Evolutionary conservation across 768 basidiomycete genomes (phyloP), one percentile per base, ranked within the genome.

Genomic region (Myochromella boudieri): DNA sequence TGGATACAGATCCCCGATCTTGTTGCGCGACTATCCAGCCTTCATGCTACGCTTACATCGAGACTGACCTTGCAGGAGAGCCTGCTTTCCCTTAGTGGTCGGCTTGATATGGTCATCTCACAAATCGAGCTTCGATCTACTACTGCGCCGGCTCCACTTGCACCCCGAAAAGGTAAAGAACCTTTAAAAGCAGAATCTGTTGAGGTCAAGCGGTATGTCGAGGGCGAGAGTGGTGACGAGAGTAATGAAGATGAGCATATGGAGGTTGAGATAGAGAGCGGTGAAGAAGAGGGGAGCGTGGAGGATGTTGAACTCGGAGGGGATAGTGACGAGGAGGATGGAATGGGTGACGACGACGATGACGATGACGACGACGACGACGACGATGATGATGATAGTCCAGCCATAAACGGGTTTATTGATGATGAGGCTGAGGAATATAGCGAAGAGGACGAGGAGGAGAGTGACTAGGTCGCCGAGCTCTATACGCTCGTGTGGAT

Each of bases 81-180:
- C 47, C 74, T 99, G 15, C 73, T 95, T 8, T 82, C 88, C 2
- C 74, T 99, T 32, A 89, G 84, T 49, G 97, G 97, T 21, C 82
- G 92, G 46, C 75, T 98, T 22, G 95, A 97, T 60, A 89, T 94
- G 74, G 91, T 97, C 18, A 76, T 97, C 39, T 87, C 92, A 0
- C 97, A 98, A 62, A 88, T 97, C 45, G 90, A 95, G 62, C 78
- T 94, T 69, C 82, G 95, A 17, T 81, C 88, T 22, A 82, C 87
- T n/a, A 70, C 75, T 11, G 80, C 80, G 9, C 87, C 85, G 17
- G 75, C 81, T 2, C 72, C 78, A 4, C 61, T 83, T 37, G 65
- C 71, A 12, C 67, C 73, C 12, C 74, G 67, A 37, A 69, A 68
- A 44, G 65, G 65, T 24, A 71, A 71, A 51, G 51, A 64, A 14